These are phyloP conservation scores for Coemansia asiatica DNA, from an alignment of 192 early-diverging fungal genomes.

Conservation along the genomic window DNA sequence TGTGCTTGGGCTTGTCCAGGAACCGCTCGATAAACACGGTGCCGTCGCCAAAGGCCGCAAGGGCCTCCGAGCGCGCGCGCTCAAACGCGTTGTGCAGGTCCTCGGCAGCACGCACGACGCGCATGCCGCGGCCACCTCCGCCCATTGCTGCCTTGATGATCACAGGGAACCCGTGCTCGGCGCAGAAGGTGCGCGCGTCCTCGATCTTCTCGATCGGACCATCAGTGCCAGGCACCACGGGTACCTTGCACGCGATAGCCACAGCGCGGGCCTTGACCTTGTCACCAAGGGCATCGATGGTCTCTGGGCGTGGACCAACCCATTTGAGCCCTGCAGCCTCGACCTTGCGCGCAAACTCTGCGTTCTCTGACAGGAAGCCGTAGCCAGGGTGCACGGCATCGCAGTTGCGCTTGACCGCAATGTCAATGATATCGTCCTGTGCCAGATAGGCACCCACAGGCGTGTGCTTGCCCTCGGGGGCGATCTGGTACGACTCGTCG, in stretches of 20 bases:
- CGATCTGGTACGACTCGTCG: constrained; percentile 96
- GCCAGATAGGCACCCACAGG: constrained; percentile 96
- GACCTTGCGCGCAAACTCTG: constrained; percentile 87
- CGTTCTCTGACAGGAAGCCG: constrained; percentile 94
- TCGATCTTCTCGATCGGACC: constrained; percentile 70
- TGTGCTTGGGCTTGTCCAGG: constrained; percentile 87
- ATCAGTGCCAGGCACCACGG: constrained; percentile 91
- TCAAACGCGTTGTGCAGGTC: constrained; percentile 78
- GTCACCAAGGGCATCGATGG: constrained; percentile 89
- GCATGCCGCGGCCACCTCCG: constrained; percentile 95
- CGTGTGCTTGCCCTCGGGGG: constrained; percentile 67
- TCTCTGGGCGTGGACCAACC: constrained; percentile 80
- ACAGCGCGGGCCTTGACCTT: constrained; percentile 90
- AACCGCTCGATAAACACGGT: constrained; percentile 95
- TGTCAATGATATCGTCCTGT: constrained; percentile 87
- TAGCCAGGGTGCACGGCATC: constrained; percentile 95
- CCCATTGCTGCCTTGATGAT: constrained; percentile 98
- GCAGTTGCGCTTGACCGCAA: constrained; percentile 78
- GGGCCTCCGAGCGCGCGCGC: constrained; percentile 84
- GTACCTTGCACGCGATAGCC: constrained; percentile 79
- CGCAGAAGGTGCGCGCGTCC: constrained; percentile 73
- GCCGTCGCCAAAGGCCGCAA: constrained; percentile 92
- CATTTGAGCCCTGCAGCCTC: constrained; percentile 88
- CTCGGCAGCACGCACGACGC: constrained; percentile 77
- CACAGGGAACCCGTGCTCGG: constrained; percentile 84